These are phyloP conservation scores for Botrytis hyacinthi DNA, from an alignment of 2,329 filamentous ascomycete species.

Conservation along the genomic window DNA sequence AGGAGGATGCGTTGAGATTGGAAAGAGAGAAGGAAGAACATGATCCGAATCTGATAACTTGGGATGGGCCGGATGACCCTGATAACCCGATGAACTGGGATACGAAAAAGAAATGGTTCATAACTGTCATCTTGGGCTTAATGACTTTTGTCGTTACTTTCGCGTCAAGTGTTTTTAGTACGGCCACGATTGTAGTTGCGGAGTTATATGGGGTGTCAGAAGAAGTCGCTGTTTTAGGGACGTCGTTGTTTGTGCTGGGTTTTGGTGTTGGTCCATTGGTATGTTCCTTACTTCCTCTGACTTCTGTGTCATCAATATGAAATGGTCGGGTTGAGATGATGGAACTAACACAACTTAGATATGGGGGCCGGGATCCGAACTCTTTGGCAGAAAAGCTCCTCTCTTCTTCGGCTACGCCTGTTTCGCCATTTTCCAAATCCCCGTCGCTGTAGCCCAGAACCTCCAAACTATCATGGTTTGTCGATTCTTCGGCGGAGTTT, in stretches of 20 bases:
- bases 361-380: slow-evolving; percentile 46
- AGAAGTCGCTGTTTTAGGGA: slow-evolving; percentile 59
- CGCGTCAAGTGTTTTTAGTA: slow-evolving; percentile 34
- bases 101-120: slow-evolving; percentile 30
- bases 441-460: slow-evolving; percentile 53
- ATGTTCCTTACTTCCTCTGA: slow-evolving; percentile 24
- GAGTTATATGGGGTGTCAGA: slow-evolving; percentile 29
- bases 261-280: slow-evolving; percentile 70
- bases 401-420: slow-evolving; percentile 48
- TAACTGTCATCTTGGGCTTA: slow-evolving; percentile 35
- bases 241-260: slow-evolving; percentile 65
- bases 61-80: slow-evolving; percentile 24
- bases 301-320: background rate
- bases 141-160: slow-evolving; percentile 41
- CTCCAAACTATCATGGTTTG: slow-evolving; percentile 52
- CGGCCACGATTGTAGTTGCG: slow-evolving; percentile 28
- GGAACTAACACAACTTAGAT: slow-evolving; percentile 26
- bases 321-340: background rate
- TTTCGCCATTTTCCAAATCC: slow-evolving; percentile 54
- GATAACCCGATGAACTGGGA: slow-evolving; percentile 29
- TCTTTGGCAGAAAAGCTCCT: slow-evolving; percentile 49
- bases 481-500: slow-evolving; percentile 53
- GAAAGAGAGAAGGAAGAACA: background rate
- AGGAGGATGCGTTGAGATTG: background rate
- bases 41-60: slow-evolving; percentile 23